These are phyloP conservation scores for Tetradesmus obliquus DNA, from an alignment of 139 green algal genomes.

Conservation along the genomic window DNA sequence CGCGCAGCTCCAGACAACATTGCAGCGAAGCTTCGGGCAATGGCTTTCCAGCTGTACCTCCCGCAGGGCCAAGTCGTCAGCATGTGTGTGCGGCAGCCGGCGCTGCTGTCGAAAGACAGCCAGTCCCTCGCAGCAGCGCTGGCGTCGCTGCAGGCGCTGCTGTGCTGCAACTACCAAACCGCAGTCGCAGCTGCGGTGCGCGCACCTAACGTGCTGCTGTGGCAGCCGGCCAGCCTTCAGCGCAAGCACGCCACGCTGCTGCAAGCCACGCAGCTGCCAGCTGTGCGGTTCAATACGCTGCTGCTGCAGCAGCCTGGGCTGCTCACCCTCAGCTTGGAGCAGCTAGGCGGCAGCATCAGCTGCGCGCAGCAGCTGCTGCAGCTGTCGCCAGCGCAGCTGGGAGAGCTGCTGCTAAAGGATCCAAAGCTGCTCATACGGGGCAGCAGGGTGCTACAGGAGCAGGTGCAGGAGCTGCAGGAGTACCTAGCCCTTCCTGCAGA, in stretches of 20 bases:
- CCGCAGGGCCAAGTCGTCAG: slow-evolving; percentile 18
- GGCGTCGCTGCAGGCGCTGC: background rate
- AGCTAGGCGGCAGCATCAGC: slow-evolving; percentile 16
- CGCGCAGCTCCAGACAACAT: slow-evolving; percentile 10
- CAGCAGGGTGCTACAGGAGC: background rate
- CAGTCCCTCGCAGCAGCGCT: background rate
- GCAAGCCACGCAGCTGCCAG: background rate
- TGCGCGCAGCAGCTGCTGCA: slow-evolving; percentile 22
- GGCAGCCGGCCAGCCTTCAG: background rate
- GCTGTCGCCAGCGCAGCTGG: background rate
- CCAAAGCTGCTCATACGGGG: slow-evolving; percentile 17
- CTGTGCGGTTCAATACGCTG: background rate
- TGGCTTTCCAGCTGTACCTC: slow-evolving; percentile 37
- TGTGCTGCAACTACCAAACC: slow-evolving; percentile 6
- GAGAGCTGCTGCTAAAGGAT: slow-evolving; percentile 7
- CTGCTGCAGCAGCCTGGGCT: slow-evolving; percentile 36
- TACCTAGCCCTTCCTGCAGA: slow-evolving; percentile 4
- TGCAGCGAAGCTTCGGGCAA: slow-evolving; percentile 15
- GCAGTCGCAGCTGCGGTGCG: slow-evolving; percentile 9
- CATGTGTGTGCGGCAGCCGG: slow-evolving; percentile 41
- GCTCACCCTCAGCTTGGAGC: background rate
- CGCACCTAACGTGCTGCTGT: slow-evolving; percentile 9
- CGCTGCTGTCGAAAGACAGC: slow-evolving; percentile 18
- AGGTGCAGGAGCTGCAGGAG: slow-evolving; percentile 31
- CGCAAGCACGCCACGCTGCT: slow-evolving; percentile 16